Percentiles rank a stretch among this genome's conserved stretches.
phyloP scores from a whole-genome alignment of 2,329 filamentous ascomycete species.

The Talaromyces rugulosus region DNA sequence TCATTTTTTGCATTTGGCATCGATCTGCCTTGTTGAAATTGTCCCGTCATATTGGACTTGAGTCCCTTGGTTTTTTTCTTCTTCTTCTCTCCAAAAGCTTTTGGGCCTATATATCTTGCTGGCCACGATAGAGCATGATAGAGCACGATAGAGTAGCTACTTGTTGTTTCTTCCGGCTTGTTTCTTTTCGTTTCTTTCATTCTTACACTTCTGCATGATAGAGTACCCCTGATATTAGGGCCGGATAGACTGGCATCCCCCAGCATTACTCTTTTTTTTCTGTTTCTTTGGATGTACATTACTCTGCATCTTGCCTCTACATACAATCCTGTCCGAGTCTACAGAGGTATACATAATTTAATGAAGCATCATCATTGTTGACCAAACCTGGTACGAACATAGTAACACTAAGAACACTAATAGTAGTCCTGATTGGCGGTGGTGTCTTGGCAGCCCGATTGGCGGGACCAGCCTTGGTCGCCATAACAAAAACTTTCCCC shows the following conservation, averaged over 20 bases:
- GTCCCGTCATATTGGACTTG: constrained; percentile 17
- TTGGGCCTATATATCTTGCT: constrained; percentile 10
- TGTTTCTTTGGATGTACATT: not conserved
- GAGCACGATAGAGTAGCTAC: not conserved
- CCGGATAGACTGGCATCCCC: constrained; percentile 2
- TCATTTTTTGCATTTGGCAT: constrained; percentile 18
- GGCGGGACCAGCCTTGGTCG: constrained; percentile 1
- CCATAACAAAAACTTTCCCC: constrained; percentile 13
- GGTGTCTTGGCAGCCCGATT: constrained; percentile 1
- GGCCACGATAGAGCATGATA: not conserved
- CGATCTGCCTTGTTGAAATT: constrained; percentile 28
- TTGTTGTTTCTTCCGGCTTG: not conserved
- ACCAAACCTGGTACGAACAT: no score
- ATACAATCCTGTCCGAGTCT: not conserved
- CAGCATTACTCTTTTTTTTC: not conserved
- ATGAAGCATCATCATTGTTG: no score
- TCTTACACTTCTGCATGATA: not conserved
- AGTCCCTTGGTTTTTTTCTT: constrained; percentile 15
- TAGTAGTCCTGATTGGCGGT: not conserved
- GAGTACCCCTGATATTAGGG: not conserved
- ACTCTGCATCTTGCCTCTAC: not conserved
- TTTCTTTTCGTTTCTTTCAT: not conserved
- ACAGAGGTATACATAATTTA: not conserved
- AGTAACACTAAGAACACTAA: no score
- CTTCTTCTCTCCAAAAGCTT: constrained; percentile 22